phyloP scores from a whole-genome alignment of 2,329 filamentous ascomycete genomes.

The Colletotrichum zoysiae region DNA sequence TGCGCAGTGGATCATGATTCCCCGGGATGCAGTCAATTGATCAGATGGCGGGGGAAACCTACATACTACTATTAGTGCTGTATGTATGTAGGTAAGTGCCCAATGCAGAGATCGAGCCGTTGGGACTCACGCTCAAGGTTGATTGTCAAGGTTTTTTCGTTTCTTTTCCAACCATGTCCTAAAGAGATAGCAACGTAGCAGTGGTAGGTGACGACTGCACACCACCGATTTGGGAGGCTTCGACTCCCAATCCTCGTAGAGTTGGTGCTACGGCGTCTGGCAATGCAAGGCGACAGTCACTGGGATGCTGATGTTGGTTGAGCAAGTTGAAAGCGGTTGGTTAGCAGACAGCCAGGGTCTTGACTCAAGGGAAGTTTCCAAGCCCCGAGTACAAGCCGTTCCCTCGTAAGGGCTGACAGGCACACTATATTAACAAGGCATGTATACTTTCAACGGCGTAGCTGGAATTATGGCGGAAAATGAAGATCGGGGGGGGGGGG shows the following conservation, averaged over 20 bases:
- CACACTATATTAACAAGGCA: no score
- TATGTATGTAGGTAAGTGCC: neutral
- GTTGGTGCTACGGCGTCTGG: neutral
- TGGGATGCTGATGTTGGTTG: neutral
- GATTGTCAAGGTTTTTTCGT: slow-evolving; percentile 5
- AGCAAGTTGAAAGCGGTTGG: slow-evolving; percentile 11
- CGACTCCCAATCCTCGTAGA: slow-evolving; percentile 5
- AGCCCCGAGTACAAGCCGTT: neutral
- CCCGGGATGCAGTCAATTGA: slow-evolving; percentile 18
- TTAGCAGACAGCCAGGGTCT: neutral
- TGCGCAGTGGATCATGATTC: slow-evolving; percentile 2
- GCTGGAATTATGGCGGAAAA: neutral
- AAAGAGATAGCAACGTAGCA: slow-evolving; percentile 11
- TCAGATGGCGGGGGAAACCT: slow-evolving; percentile 3
- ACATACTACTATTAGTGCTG: no score
- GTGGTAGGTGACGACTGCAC: neutral
- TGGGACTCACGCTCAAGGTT: neutral
- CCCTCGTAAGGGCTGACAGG: no score
- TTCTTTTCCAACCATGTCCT: neutral
- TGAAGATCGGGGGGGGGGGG: neutral
- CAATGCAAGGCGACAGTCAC: neutral
- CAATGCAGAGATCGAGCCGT: slow-evolving; percentile 7
- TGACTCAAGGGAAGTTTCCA: slow-evolving; percentile 21
- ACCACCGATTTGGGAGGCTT: neutral
- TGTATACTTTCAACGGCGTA: slow-evolving; percentile 9